These are phyloP conservation scores for Globisporangium rhizosaccharum DNA, from an alignment of 352 stramenopile species.

Conservation along the genomic window DNA sequence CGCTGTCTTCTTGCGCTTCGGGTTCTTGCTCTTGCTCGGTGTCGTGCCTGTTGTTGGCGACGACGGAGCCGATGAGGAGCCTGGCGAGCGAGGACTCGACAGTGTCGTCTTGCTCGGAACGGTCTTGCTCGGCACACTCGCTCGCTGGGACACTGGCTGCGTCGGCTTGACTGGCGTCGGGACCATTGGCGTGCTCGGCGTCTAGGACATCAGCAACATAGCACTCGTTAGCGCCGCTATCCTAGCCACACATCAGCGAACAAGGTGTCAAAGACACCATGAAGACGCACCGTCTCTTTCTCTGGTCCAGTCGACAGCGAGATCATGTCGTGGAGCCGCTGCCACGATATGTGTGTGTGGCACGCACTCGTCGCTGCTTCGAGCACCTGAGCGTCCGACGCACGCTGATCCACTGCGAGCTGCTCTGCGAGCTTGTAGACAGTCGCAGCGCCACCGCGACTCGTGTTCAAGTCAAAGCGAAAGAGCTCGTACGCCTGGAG, in stretches of 20 bases:
- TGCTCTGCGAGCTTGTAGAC: slow-evolving; percentile 22
- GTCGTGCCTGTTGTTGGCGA: slow-evolving; percentile 1
- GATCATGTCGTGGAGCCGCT: slow-evolving; percentile 25
- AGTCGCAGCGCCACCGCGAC: slow-evolving; percentile 18
- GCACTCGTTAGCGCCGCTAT: not conserved
- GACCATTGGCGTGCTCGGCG: not conserved
- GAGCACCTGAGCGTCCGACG: slow-evolving; percentile 27
- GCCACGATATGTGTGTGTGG: slow-evolving; percentile 31
- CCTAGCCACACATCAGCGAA: not conserved
- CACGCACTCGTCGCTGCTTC: slow-evolving; percentile 34
- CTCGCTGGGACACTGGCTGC: not conserved
- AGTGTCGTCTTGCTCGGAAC: not conserved
- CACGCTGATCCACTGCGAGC: slow-evolving; percentile 18
- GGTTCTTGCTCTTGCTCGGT: slow-evolving; percentile 15
- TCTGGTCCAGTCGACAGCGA: slow-evolving; percentile 4
- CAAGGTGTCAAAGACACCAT: not conserved
- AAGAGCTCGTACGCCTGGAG: slow-evolving; percentile 41
- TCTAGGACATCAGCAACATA: not conserved
- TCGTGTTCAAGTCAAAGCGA: slow-evolving; percentile 21
- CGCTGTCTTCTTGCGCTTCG: slow-evolving; percentile 24
- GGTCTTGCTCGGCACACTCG: not conserved
- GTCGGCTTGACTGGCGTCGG: slow-evolving; percentile 5
- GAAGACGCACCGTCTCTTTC: slow-evolving; percentile 3
- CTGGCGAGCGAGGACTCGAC: slow-evolving; percentile 7
- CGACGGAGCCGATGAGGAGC: slow-evolving; percentile 17